Evolutionary conservation across 352 stramenopile species (phyloP), one percentile per base, ranked within the genome.

Genomic region (Plasmopara muralis): DNA sequence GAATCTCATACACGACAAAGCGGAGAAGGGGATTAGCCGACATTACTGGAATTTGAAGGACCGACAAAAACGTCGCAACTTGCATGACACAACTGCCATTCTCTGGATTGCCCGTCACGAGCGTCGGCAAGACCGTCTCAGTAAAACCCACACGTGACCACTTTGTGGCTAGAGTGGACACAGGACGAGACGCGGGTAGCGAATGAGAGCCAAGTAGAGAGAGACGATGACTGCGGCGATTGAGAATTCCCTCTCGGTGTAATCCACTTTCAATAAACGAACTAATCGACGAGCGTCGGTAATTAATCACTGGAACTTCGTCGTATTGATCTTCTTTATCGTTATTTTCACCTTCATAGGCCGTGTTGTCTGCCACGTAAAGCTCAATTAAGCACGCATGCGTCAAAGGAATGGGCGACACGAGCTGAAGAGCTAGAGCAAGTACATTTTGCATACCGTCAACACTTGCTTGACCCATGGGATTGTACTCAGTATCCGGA

Each of bases 1-100:
- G 66, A n/a, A 89, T 66, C 52, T 89, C 77, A 55, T 93, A 90
- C 35, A 90, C 75, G 2, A 93, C 77, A 43, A 93, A 93, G 9
- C 82, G 82, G 20, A 93, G 55, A 46, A 87, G 70, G 2, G 77
- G 66, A 25, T 86, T 84, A 4, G 67, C 50, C 20, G 73, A 63
- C 64, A 87, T 76, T 29, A 85, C 64, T 9, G 82, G 79, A 25
- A 90, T 79, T 53, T 93, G 79, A 9, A 93, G 57, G 6, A 89
- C 78, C 12, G 79, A 90, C 62, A 88, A 67, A 50, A 93, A 93
- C 6, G 66, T 82, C 28, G 82, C 79, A 20, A 83, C 66, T 50
- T 89, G 77, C 6, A 61, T 75, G 15, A 77, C 64, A 13, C 51
- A 45, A 2, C 56, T 33, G 20, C 45, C 52, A 33, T 57, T 64